Percentiles rank a stretch among this genome's conserved stretches.
Evolutionary conservation across 768 basidiomycete species (phyloP).

Genomic region (Termitomyces sp.): DNA sequence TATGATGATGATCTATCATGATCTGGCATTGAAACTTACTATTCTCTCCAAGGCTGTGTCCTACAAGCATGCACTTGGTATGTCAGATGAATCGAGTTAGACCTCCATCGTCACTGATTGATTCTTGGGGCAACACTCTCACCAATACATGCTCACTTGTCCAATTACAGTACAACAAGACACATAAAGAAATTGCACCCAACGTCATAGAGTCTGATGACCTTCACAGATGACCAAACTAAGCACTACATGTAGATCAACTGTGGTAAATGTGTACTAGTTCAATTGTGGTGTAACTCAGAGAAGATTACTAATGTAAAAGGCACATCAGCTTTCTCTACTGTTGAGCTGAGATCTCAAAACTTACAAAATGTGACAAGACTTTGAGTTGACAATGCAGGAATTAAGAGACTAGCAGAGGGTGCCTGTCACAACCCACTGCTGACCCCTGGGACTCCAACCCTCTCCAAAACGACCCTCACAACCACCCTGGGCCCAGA

Average conservation of each 20-base stretch:
- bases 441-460: too few species aligned
- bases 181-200: not conserved
- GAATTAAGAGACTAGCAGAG: too few species aligned
- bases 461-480: too few species aligned
- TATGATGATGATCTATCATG: constrained; percentile 7
- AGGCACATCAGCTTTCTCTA: constrained; percentile 11
- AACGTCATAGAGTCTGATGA: constrained; percentile 4
- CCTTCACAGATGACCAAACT: constrained; percentile 5
- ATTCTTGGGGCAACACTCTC: not conserved
- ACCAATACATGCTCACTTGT: not conserved
- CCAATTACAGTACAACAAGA: constrained; percentile 1
- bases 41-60: constrained; percentile 8
- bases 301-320: constrained; percentile 47
- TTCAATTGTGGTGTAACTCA: constrained; percentile 1
- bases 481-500: too few species aligned
- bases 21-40: constrained; percentile 9
- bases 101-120: not conserved
- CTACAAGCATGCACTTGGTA: constrained; percentile 3
- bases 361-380: constrained; percentile 85
- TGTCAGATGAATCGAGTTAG: not conserved
- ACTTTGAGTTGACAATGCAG: too few species aligned
- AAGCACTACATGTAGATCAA: not conserved
- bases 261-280: not conserved
- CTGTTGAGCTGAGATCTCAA: not conserved
- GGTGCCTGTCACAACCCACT: too few species aligned